Base-by-base conservation (phyloP, 495 filamentous ascomycete genomes). In the Stereocaulon alpinum region DNA sequence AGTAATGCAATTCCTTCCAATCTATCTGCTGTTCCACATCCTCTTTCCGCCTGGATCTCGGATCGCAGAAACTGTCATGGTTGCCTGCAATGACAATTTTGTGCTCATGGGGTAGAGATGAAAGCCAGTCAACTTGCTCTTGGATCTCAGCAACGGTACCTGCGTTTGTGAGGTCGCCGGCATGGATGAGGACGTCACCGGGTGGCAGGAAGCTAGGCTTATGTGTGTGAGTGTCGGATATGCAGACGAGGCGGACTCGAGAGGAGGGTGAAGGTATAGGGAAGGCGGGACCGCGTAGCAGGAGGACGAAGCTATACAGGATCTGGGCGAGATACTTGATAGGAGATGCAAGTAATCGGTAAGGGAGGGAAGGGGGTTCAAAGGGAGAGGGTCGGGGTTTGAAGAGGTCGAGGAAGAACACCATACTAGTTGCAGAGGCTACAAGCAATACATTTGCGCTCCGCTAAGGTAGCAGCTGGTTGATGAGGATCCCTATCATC, bases 31-130 rank as follows among this genome's bases (percentile, higher is more conserved):
- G 66, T 52, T 70, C 67, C 58, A 67, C 69, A 59, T 81, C 78
- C 48, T 77, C 69, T 3, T 71, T 68, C 1, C 60, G 63, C 9
- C 77, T 71, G 7, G 76, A 78, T 6, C 75, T 69, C 20, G 70
- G 64, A 66, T 96, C 91, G 55, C 95, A 85, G 71, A 82, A 91
- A 64, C 79, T 80, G 65, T 95, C 91, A 69, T 95, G 90, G 69
- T 95, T 96, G n/a, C 92, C 92, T 58, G 82, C 79, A 60, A 96
- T 86, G 41, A 89, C 80, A 51, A 96, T 79, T 70, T 95, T 95
- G 61, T 91, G 76, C 37, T 72, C 70, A 65, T 96, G 89, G 1
- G 86, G 84, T 2, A 91, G 77, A 22, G 73, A 74, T 29, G 72
- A 72, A 4, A 96, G 76, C 91, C 91, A 96, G 70, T 91, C 81